phyloP scores from a whole-genome alignment of 345 rosid species.

The Stellera chamaejasme region DNA sequence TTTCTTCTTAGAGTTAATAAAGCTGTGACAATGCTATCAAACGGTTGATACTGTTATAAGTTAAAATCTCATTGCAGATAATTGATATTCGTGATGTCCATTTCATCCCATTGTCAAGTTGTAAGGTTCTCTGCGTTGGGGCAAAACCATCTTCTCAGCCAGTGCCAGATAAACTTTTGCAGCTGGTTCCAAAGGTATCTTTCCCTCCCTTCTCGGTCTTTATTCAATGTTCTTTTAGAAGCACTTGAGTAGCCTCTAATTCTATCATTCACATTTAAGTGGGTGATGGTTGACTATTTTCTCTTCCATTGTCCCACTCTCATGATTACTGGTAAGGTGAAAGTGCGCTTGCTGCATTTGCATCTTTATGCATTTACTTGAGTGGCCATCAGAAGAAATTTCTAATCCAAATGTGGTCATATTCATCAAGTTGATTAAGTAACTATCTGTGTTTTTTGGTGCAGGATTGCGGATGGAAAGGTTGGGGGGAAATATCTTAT shows the following conservation, averaged over 20 bases:
- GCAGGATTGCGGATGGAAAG: conserved; percentile 91
- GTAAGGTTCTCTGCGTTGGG: conserved; percentile 60
- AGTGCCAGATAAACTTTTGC: conserved; percentile 67
- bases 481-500: conserved; percentile 97
- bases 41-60: too few relatives aligned
- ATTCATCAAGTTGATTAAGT: too few relatives aligned
- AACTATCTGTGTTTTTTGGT: conserved; percentile 6
- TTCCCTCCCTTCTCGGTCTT: neutral
- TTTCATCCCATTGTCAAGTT: conserved; percentile 53
- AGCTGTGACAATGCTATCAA: neutral
- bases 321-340: too few relatives aligned
- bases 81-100: conserved; percentile 65
- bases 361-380: too few relatives aligned
- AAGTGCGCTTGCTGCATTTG: too few relatives aligned
- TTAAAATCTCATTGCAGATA: conserved; percentile 32
- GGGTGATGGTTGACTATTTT: too few relatives aligned
- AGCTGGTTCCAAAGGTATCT: conserved; percentile 63
- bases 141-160: conserved; percentile 50
- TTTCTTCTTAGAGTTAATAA: conserved; percentile 3
- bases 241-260: too few relatives aligned
- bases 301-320: too few relatives aligned
- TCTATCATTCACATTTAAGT: too few relatives aligned
- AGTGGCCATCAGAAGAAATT: too few relatives aligned
- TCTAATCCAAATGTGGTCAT: too few relatives aligned
- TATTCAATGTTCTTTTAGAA: too few relatives aligned